Percentiles rank a stretch among this genome's conserved stretches.
Evolutionary conservation across 768 basidiomycete genomes (phyloP).

Genomic region (Amanita muscaria): DNA sequence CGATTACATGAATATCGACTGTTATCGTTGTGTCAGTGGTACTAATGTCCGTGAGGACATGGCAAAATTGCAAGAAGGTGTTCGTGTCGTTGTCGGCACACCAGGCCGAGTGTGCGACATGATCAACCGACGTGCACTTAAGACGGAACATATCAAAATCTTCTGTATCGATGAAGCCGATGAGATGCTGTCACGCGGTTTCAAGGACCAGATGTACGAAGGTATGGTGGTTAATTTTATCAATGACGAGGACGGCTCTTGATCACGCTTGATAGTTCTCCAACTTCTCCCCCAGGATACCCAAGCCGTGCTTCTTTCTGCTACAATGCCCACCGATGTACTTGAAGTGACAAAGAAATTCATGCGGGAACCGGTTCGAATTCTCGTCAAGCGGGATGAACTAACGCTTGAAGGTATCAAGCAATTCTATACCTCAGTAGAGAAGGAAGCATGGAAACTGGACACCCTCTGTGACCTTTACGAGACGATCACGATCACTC

Average conservation of each 20-base stretch:
- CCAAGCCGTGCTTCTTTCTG: conserved; percentile 94
- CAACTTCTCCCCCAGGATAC: conserved; percentile 94
- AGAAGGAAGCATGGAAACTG: conserved; percentile 99
- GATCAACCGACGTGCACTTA: conserved; percentile 90
- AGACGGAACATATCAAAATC: conserved; percentile 82
- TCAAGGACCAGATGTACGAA: conserved; percentile 99
- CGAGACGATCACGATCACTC: conserved; percentile 98
- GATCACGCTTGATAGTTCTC: conserved; percentile 51
- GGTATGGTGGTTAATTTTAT: too few species aligned
- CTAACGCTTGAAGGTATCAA: conserved; percentile 98
- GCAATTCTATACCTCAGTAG: conserved; percentile 98
- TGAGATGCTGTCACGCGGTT: conserved; percentile 96
- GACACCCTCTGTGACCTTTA: conserved; percentile 98
- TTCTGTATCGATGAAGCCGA: conserved; percentile 99
- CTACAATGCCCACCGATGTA: conserved; percentile 95
- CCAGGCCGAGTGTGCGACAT: conserved; percentile 96
- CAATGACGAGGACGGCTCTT: too few species aligned
- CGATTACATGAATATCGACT: conserved; percentile 91
- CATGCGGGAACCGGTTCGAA: conserved; percentile 95
- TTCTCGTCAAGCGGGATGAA: conserved; percentile 98
- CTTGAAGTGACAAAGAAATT: conserved; percentile 99
- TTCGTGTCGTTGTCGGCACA: conserved; percentile 86
- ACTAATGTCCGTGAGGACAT: conserved; percentile 98
- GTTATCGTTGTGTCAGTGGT: conserved; percentile 95
- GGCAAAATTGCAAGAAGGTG: conserved; percentile 91